Base-by-base conservation (phyloP, 106 monocot genomes). In the Dioscorea alata region DNA sequence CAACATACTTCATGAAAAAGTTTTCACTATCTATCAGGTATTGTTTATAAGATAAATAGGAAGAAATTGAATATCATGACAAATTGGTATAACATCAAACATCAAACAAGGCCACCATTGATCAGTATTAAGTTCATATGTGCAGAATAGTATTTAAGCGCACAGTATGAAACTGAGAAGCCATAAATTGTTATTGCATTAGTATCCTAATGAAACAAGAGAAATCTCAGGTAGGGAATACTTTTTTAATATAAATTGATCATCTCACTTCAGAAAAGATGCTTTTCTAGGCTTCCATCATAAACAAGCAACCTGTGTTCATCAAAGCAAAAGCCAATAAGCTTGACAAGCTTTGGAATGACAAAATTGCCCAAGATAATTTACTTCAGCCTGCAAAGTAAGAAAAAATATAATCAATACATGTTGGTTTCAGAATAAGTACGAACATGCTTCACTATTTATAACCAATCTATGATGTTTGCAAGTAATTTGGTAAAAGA, bases 251-350 rank as follows among this genome's bases (percentile, higher is more conserved):
- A 42, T 42, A 42, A 42, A 10, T 8, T 22, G 48, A 4, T 17
- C 6, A 42, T 58, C 65, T 51, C 73, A 79, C 72, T 18, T 68
- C 68, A 61, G 54, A 79, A 79, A 79, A 79, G 79, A 57, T 79
- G 79, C 52, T 54, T 79, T 33, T 79, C 79, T 63, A 79, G 64
- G 73, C 79, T 79, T 31, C 79, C 79, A 57, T 79, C 69, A 15
- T 79, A 79, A 23, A 73, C 68, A 63, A 79, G 48, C 54, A 79
- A 22, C 17, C 79, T 54, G 57, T 79, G 79, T 13, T 61, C 56
- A 69, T 73, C 79, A 64, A 61, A 73, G 62, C 79, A 79, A 16
- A 73, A 79, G 20, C 79, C 79, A 69, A 73, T 69, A 48, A 79
- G 79, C 57, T 21, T 79, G 48, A 79, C 79, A 23, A 79, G 79